phyloP scores from a whole-genome alignment of 345 rosid species.

The Populus nigra region DNA sequence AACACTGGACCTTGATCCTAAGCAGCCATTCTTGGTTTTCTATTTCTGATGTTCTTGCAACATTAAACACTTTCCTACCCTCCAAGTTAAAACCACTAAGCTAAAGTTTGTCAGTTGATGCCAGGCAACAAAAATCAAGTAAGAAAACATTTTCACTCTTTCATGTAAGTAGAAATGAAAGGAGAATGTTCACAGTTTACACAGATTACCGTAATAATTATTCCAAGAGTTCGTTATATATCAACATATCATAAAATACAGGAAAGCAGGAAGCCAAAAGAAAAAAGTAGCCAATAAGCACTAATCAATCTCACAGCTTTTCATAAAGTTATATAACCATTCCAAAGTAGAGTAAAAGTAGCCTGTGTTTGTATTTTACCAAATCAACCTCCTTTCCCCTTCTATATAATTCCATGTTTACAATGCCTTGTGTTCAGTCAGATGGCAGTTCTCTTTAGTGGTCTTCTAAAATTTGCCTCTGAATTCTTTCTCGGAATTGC shows the following conservation, averaged over 20 bases:
- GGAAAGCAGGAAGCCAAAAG: constrained; percentile 9
- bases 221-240: background rate
- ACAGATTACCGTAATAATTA: background rate
- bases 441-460: constrained; percentile 19
- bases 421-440: constrained; percentile 31
- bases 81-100: background rate
- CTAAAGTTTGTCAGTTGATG: background rate
- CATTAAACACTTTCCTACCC: constrained; percentile 1
- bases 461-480: constrained; percentile 14
- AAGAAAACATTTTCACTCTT: background rate
- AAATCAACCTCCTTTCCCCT: constrained; percentile 13
- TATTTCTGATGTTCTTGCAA: background rate
- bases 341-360: constrained; percentile 13
- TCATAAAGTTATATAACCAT: constrained; percentile 19
- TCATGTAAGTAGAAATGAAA: background rate
- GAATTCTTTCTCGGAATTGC: constrained; percentile 7
- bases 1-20: constrained; percentile 4
- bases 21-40: background rate
- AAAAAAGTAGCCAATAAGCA: constrained; percentile 15
- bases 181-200: background rate
- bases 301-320: constrained; percentile 27
- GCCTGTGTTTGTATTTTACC: constrained; percentile 15
- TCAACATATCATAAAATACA: background rate
- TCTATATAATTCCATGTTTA: constrained; percentile 20
- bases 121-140: background rate